Evolutionary conservation across 495 filamentous ascomycete species (phyloP), one percentile per base, ranked within the genome.

Genomic region (Penicillium cinerascens): DNA sequence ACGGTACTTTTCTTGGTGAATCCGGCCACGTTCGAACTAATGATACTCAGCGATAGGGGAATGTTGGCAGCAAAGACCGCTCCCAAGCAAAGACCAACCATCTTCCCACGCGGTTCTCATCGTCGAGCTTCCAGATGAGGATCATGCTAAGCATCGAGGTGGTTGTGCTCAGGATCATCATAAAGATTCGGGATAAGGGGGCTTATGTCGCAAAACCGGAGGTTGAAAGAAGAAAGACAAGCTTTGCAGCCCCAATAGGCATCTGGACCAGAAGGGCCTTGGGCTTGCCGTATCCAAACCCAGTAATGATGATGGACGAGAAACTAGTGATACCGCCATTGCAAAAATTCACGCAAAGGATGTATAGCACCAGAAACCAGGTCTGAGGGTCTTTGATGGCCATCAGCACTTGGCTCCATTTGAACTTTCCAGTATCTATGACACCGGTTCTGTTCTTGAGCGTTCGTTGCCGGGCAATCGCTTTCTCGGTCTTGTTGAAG

Each of bases 1-100:
- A 76, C 70, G 0, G 70, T 68, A 10, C 67, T 75, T 47, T 84
- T 85, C 63, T 87, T 87, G 7, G 84, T 86, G 62, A 83, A 85
- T 5, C 84, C 83, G 4, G 81, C 81, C 0, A 86, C 75, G 47
- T 87, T 86, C 11, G 75, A 79, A 2, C 70, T 73, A 41, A 86
- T 80, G 18, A 84, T 57, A 36, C 75, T 76, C 4, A 86, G 64
- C 0, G 82, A 63, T 4, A 80, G 73, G 0, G 83, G 82, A 48
- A 83, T 82, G 10, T 78, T 79, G 26, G 75, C 78, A 6, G 81
- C 71, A 42, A 68, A 70, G 3, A 78, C 72, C 25, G 76, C 64
- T 3, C 75, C 76, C 1, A 84, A 49, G 47, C 81, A 86, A 50
- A 83, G 78, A 0, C 81, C 81, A 0, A 69, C 73, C 53, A 85